phyloP scores from a whole-genome alignment of 371 early-diverging fungal species.

The Rhizopus stolonifer region DNA sequence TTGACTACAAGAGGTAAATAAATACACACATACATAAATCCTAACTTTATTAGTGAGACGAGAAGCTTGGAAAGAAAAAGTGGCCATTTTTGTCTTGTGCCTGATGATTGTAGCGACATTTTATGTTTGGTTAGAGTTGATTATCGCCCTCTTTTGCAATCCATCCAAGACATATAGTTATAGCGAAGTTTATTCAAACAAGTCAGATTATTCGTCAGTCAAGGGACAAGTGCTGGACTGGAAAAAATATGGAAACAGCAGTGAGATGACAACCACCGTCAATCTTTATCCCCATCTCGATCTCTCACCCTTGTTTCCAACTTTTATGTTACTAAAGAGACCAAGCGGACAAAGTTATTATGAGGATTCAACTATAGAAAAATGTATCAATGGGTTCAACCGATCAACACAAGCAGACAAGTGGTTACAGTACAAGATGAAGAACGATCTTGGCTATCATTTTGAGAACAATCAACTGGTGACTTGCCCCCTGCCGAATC shows the following conservation, averaged over 20 bases:
- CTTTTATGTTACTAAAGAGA: constrained; percentile 35
- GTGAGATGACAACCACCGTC: constrained; percentile 29
- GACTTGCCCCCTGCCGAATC: constrained; percentile 39
- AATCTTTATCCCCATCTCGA: constrained; percentile 38
- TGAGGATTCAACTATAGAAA: constrained; percentile 21
- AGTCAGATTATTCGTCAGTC: constrained; percentile 25
- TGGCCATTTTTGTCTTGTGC: constrained; percentile 32
- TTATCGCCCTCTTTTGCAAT: constrained; percentile 45
- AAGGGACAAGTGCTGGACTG: constrained; percentile 43
- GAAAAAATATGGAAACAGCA: constrained; percentile 18
- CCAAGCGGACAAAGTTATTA: constrained; percentile 13
- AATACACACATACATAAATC: background rate
- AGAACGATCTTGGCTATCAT: constrained; percentile 36
- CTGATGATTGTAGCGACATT: constrained; percentile 26
- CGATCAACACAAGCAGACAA: constrained; percentile 35
- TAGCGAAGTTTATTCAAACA: constrained; percentile 25
- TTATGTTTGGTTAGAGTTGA: constrained; percentile 44
- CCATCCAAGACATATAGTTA: constrained; percentile 26
- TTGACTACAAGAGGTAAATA: constrained; percentile 31
- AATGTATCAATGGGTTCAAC: constrained; percentile 35
- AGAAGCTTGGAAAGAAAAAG: constrained; percentile 50
- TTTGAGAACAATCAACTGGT: constrained; percentile 21
- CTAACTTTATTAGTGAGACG: constrained; percentile 26
- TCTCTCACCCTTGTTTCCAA: constrained; percentile 47
- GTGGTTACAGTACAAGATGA: constrained; percentile 38